Evolutionary conservation across 257 asterid species (phyloP).

Genomic region (Rauvolfia tetraphylla): DNA sequence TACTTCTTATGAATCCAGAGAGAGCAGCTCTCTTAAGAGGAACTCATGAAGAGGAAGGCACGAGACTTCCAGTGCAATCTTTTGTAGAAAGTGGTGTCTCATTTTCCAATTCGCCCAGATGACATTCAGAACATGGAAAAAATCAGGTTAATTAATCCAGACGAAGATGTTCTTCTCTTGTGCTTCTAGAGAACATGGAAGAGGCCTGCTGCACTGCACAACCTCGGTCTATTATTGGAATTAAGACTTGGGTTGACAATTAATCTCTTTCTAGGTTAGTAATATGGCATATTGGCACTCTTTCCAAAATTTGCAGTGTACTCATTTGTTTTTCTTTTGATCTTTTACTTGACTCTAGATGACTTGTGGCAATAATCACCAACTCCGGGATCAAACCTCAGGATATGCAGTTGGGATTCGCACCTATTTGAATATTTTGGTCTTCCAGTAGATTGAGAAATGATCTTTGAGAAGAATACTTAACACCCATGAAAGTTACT

Average conservation of each 20-base stretch:
- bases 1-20: slow-evolving; percentile 73
- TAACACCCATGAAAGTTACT: background rate
- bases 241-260: slow-evolving; percentile 22
- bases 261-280: slow-evolving; percentile 39
- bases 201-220: slow-evolving; percentile 17
- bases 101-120: slow-evolving; percentile 34
- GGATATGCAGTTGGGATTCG: background rate
- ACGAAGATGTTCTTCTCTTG: slow-evolving; percentile 10
- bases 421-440: slow-evolving; percentile 7
- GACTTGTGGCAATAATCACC: slow-evolving; percentile 1
- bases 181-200: slow-evolving; percentile 8
- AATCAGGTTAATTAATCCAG: slow-evolving; percentile 14
- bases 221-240: slow-evolving; percentile 18
- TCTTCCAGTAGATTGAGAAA: slow-evolving; percentile 5
- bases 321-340: background rate
- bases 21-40: slow-evolving; percentile 60
- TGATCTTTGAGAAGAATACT: slow-evolving; percentile 4
- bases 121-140: slow-evolving; percentile 24
- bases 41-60: slow-evolving; percentile 18
- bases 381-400: background rate
- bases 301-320: background rate
- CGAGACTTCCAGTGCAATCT: slow-evolving; percentile 24
- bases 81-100: slow-evolving; percentile 19
- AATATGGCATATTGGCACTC: slow-evolving; percentile 11
- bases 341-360: slow-evolving; percentile 12